Base-by-base conservation (phyloP, 2,329 filamentous ascomycete species). In the Penicillium sp. region DNA sequence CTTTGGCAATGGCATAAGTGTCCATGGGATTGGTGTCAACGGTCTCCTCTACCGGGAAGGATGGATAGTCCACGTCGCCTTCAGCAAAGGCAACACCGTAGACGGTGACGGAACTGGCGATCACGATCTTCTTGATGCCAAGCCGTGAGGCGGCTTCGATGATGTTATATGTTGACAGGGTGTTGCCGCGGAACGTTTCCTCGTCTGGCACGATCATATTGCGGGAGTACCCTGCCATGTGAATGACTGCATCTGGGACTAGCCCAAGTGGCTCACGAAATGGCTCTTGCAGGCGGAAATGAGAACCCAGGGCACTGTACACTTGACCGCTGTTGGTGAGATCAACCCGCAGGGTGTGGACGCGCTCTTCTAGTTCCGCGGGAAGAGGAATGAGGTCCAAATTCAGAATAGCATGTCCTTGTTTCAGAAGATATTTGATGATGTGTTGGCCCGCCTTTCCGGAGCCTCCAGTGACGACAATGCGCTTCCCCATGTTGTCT, bases 41-140 rank as follows among this genome's bases (percentile, higher is more conserved):
- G 36, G 82, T 77, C 64, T 88, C 84, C 22, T 83, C 78, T 0
- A 87, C 70, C 0, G 84, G 84, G 60, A 87, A 86, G 6, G 76
- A 76, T 16, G 79, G 74, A 61, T 81, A 87, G 31, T 83, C 79
- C 5, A 77, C 68, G 54, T 84, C 76, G 2, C 84, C 84, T 59
- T 87, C 81, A 0, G 81, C 79, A 60, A 84, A 87, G 58, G 81
- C 84, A 0, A 86, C 82, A 16, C 83, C 84, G 61, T 87, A 87
- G 0, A 80, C 82, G 0, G 82, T 84, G 61, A 85, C 82, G 18
- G 77, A 81, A 53, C 77, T 81, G 1, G 84, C 84, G 45, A 86
- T 79, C 62, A 87, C 76, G 61, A 87, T 81, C 63, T 87, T 87
- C 59, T 78, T 79, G 6, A 87, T 81, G 11, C 83, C 82, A 0